Evolutionary conservation across 1,284 basidiomycete species (phyloP), one percentile per base, ranked within the genome.

Genomic region (Ganoderma resinaceum): DNA sequence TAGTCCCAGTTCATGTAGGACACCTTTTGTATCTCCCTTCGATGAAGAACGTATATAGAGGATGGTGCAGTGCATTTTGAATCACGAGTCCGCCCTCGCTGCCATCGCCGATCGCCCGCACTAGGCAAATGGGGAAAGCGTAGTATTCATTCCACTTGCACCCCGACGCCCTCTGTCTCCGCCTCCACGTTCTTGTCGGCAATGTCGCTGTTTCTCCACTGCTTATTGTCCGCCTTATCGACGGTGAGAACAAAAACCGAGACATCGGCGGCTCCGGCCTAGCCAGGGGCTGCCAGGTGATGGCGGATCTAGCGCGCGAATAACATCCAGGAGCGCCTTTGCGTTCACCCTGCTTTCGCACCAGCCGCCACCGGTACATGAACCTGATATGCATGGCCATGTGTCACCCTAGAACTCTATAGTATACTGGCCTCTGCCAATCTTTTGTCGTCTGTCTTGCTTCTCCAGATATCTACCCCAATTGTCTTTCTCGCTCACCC

Each of bases 301-400:
- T n/a, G 61, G 46, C 58, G 58, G 26, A 40, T 49, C 58, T 66
- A 58, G 65, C 65, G 65, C 65, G 65, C 65, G 26, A 38, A 58
- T 61, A 52, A 31, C 49, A 49, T 37, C 29, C 23, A 26, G 40
- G 31, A 29, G 43, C 42, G 43, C 33, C 42, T 49, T 1, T 9
- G 11, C 61, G 61, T 20, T 43, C 40, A 26, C 7, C n/a, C 38
- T 62, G 46, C 61, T 53, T 53, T 62, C 61, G 61, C 61, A 62
- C 61, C 14, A 52, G 46, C 61, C 31, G 61, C 61, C 43, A 62
- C 40, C 31, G 37, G 29, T 33, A 23, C 58, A 53, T 52, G 64
- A 35, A 66, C 63, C 58, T 53, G 64, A 46, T 33, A 59, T 65
- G 63, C 57, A 59, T 58, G 43, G 31, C 64, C 58, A 40, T 61